Evolutionary conservation across 2,329 filamentous ascomycete genomes (phyloP).

Genomic region (Aspergillus sp.): DNA sequence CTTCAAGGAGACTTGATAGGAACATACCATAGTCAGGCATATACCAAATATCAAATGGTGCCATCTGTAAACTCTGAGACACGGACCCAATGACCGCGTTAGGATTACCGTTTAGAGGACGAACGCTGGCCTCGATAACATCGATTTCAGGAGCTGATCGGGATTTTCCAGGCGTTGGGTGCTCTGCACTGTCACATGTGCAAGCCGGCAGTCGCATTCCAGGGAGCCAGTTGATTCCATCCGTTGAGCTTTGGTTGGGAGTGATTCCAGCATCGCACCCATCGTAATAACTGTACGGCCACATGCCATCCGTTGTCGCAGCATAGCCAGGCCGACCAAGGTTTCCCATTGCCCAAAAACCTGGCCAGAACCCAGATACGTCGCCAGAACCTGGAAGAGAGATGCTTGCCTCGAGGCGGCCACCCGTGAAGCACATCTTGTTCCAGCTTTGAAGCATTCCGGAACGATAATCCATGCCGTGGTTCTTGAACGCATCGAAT

Average conservation of each 20-base stretch:
- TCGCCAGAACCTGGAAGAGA: constrained; percentile 65
- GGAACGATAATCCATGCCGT: constrained; percentile 62
- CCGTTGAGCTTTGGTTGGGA: constrained; percentile 63
- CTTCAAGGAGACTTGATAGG: too few relatives aligned
- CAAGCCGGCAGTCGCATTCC: constrained; percentile 68
- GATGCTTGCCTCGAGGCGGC: constrained; percentile 64
- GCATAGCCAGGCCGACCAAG: constrained; percentile 65
- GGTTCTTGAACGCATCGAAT: constrained; percentile 62
- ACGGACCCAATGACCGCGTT: constrained; percentile 55
- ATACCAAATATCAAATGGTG: constrained; percentile 68
- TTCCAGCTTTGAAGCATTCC: constrained; percentile 76
- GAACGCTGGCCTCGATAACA: constrained; percentile 64
- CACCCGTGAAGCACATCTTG: constrained; percentile 67
- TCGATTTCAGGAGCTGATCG: constrained; percentile 68
- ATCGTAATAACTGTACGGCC: constrained; percentile 69
- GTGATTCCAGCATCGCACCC: constrained; percentile 67
- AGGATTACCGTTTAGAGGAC: constrained; percentile 43
- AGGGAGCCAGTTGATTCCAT: constrained; percentile 63
- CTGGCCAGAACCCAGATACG: constrained; percentile 67
- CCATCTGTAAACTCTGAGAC: constrained; percentile 63
- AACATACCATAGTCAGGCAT: constrained; percentile 54
- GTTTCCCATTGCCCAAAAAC: constrained; percentile 73
- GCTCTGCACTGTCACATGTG: constrained; percentile 60
- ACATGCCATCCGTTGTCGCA: constrained; percentile 66
- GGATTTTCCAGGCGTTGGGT: constrained; percentile 61